Conservation (phyloP, 768 basidiomycete species). For the Xanthoconium stramineum region DNA sequence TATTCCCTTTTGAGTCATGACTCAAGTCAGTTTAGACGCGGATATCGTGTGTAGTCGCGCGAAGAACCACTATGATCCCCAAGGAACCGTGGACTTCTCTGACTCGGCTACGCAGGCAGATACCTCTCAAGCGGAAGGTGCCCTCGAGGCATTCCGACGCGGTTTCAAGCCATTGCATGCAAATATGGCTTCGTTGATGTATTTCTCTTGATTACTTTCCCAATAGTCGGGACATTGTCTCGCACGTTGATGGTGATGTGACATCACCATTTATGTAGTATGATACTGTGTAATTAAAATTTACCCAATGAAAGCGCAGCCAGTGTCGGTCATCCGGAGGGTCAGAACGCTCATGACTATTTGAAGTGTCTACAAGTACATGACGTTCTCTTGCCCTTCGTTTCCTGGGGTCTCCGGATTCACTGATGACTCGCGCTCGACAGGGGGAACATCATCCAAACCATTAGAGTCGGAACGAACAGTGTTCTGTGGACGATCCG, state of each 20-base stretch:
- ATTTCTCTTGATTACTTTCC: slow-evolving; percentile 43
- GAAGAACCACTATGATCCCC: slow-evolving; percentile 77
- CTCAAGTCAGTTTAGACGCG: slow-evolving; percentile 49
- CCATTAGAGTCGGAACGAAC: slow-evolving; percentile 12
- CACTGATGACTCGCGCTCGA: background rate
- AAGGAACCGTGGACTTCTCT: slow-evolving; percentile 52
- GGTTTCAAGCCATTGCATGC: slow-evolving; percentile 56
- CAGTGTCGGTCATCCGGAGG: background rate
- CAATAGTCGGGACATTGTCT: background rate
- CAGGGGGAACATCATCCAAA: slow-evolving; percentile 6
- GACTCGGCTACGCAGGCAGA: slow-evolving; percentile 53
- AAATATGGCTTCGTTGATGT: slow-evolving; percentile 53
- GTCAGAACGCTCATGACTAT: background rate
- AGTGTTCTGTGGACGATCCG: slow-evolving; percentile 1
- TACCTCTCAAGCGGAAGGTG: slow-evolving; percentile 37
- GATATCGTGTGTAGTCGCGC: slow-evolving; percentile 75
- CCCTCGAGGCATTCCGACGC: slow-evolving; percentile 47
- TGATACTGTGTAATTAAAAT: background rate
- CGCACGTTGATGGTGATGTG: background rate
- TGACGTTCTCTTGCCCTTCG: slow-evolving; percentile 15
- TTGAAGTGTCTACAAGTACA: slow-evolving; percentile 26
- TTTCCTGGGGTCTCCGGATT: background rate
- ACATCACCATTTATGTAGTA: background rate
- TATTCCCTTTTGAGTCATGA: background rate
- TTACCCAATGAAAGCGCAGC: background rate